These are phyloP conservation scores for Curvularia eragrostidis DNA, from an alignment of 2,329 filamentous ascomycete genomes.

Conservation along the genomic window DNA sequence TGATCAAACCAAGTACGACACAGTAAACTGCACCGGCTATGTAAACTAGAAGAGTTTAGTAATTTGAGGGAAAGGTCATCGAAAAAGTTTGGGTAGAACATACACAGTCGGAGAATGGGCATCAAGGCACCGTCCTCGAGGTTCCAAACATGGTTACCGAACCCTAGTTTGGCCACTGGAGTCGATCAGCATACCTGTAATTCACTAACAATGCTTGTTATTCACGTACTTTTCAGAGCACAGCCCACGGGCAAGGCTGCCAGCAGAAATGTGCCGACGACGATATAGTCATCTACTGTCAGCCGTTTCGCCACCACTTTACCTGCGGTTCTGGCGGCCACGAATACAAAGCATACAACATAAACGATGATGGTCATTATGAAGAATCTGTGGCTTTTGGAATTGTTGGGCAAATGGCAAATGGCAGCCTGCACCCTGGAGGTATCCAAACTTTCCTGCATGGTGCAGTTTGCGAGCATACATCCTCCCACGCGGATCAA, in stretches of 20 bases:
- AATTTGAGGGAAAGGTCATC: not conserved
- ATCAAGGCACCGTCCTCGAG: slow-evolving; percentile 19
- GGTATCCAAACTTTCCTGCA: slow-evolving; percentile 26
- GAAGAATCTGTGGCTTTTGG: slow-evolving; percentile 7
- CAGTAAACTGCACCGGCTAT: slow-evolving; percentile 30
- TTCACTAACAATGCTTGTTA: not conserved
- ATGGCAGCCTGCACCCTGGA: slow-evolving; percentile 31
- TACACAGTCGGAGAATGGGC: slow-evolving; percentile 22
- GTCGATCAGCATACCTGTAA: slow-evolving; percentile 5
- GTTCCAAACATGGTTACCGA: slow-evolving; percentile 35
- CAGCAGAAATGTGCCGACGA: slow-evolving; percentile 25
- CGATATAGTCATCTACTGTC: slow-evolving; percentile 29
- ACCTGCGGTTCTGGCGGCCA: slow-evolving; percentile 21
- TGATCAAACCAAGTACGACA: slow-evolving; percentile 32
- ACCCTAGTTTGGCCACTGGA: slow-evolving; percentile 31
- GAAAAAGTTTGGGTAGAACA: not conserved
- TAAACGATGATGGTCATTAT: slow-evolving; percentile 24
- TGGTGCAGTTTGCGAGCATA: slow-evolving; percentile 33
- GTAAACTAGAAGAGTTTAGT: slow-evolving; percentile 19
- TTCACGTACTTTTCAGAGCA: slow-evolving; percentile 27
- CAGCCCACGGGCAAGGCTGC: slow-evolving; percentile 28
- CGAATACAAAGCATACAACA: slow-evolving; percentile 21
- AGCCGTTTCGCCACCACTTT: slow-evolving; percentile 25
- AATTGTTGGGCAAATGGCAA: slow-evolving; percentile 29
- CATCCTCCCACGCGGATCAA: slow-evolving; percentile 17